Evolutionary conservation across 352 stramenopile genomes (phyloP), one percentile per base, ranked within the genome.

Genomic region (Globisporangium lucens): DNA sequence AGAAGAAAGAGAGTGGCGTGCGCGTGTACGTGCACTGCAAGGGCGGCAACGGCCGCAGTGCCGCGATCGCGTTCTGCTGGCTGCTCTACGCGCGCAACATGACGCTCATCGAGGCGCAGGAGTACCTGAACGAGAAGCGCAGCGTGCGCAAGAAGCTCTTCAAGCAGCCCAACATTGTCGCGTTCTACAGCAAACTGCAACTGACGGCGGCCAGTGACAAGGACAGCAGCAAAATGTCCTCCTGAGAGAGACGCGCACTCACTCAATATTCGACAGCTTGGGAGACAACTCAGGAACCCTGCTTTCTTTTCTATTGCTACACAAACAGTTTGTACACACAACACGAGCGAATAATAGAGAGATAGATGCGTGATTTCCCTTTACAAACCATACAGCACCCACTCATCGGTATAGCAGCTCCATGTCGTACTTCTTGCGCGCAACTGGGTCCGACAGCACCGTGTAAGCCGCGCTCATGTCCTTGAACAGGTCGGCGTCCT

Each of bases 1-100:
- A 94, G 58, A 90, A 98, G 69, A 79, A 91, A 51, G 70, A 84
- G 29, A 74, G 76, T 61, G 94, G 94, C 27, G 90, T 92, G 41
- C 79, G 87, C 35, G 96, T 98, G n/a, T 98, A 98, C 67, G 93
- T 99, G 56, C 97, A 99, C 73, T 99, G 97, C 82, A 97, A 98
- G 77, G 91, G 93, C 41, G 97, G 97, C 41, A 96, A 98, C 69
- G 97, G 97, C n/a, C 85, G 97, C 58, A 97, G 84, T 35, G 95
- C 92, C 30, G 93, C 95, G 1, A 87, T 96, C 59, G 93, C 89
- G 1, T 96, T 97, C 68, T 97, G 90, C 57, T 98, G 93, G 93
- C 70, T 98, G 6, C 73, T 98, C 17, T 75, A 84, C 12, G 71
- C 74, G 35, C 87, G 87, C 63, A 78, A 79, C 13, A 89, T 91